Percentiles rank a stretch among this genome's conserved stretches.
Conservation (phyloP, 2,329 filamentous ascomycete species). For the Fusarium nelsonii region DNA sequence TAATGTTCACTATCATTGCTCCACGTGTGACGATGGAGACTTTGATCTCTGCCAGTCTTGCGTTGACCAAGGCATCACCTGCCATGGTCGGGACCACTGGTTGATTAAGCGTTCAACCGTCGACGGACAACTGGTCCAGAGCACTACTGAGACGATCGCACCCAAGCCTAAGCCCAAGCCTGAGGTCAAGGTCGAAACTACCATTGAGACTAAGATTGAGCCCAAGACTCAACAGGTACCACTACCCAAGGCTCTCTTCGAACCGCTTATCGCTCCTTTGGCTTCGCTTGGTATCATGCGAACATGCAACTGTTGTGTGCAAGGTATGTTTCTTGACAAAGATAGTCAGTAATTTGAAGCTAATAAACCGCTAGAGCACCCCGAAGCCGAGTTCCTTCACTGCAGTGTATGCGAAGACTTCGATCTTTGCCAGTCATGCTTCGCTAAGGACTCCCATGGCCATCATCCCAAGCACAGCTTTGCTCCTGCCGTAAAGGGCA, state of each 20-base stretch:
- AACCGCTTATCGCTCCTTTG: slow-evolving; percentile 40
- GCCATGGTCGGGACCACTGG: slow-evolving; percentile 86
- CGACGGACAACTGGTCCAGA: slow-evolving; percentile 83
- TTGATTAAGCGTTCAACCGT: slow-evolving; percentile 90
- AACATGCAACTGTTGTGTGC: slow-evolving; percentile 76
- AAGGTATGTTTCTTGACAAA: slow-evolving; percentile 47
- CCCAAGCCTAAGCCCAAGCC: slow-evolving; percentile 64
- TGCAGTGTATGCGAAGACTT: slow-evolving; percentile 89
- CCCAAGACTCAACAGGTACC: slow-evolving; percentile 39
- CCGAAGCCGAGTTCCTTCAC: slow-evolving; percentile 84
- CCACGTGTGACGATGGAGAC: slow-evolving; percentile 91
- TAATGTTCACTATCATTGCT: slow-evolving; percentile 92
- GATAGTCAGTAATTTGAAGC: background rate
- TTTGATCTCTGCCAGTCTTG: slow-evolving; percentile 92
- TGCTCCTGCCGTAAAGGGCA: slow-evolving; percentile 72
- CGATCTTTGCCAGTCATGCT: slow-evolving; percentile 89
- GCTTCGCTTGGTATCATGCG: slow-evolving; percentile 59
- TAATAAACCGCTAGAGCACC: slow-evolving; percentile 65
- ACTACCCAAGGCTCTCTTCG: slow-evolving; percentile 38
- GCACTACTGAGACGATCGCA: slow-evolving; percentile 83
- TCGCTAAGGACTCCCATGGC: slow-evolving; percentile 80
- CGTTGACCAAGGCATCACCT: slow-evolving; percentile 79
- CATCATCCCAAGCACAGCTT: slow-evolving; percentile 93
- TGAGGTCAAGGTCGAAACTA: slow-evolving; percentile 42
- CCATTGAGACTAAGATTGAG: slow-evolving; percentile 37